A percentile compares a stretch with the other conserved stretches of the same genome.
These are phyloP conservation scores for Chalciporus sp. DNA, from an alignment of 1,284 basidiomycete species.

Conservation along the genomic window DNA sequence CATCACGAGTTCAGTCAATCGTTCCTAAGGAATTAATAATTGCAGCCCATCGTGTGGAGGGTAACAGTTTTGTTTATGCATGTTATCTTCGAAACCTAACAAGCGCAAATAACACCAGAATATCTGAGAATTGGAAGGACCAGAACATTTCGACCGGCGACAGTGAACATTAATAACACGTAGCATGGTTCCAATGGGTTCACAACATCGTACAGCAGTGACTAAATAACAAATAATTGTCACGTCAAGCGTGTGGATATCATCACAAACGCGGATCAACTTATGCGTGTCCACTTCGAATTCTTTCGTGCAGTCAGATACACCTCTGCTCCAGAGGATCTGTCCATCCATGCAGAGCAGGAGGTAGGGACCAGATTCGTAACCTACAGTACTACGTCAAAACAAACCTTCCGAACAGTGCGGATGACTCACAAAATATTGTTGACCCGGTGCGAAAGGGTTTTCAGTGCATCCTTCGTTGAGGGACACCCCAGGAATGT, in stretches of 20 bases:
- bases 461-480: constrained; percentile 55
- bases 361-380: constrained; percentile 34
- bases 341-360: constrained; percentile 34
- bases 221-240: no score
- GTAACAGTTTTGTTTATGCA: background rate
- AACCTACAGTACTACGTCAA: constrained; percentile 20
- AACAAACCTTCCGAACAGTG: background rate
- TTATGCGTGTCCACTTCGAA: constrained; percentile 32
- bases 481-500: constrained; percentile 58
- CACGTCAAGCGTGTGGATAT: no score
- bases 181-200: no score
- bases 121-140: no score
- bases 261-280: constrained; percentile 4
- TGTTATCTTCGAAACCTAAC: constrained; percentile 17
- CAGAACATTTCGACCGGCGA: no score
- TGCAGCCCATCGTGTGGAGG: no score
- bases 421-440: constrained; percentile 59
- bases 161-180: no score
- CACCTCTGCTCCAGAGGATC: constrained; percentile 27
- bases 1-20: no score
- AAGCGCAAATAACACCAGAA: constrained; percentile 31
- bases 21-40: no score
- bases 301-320: constrained; percentile 34
- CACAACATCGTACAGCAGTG: no score
- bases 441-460: constrained; percentile 63